Conservation (phyloP, 208 protist genomes). For the Entamoeba nuttalli region DNA sequence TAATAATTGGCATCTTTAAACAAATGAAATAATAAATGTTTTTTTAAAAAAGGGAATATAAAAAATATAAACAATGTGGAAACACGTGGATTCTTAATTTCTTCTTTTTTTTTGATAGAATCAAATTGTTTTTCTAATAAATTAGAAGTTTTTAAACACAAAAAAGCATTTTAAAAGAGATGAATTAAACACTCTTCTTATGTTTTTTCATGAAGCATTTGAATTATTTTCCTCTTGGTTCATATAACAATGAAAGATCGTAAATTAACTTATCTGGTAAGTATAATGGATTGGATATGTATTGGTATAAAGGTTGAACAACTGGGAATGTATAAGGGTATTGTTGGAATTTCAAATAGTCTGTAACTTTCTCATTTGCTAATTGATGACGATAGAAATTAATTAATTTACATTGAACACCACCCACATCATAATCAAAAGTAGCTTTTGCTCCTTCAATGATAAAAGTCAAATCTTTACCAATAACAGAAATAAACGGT, state of each 20-base stretch:
- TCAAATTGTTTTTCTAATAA: too few relatives aligned
- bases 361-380: neutral
- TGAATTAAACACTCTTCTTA: too few relatives aligned
- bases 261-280: neutral
- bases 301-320: neutral
- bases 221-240: neutral
- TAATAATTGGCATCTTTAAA: neutral
- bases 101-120: too few relatives aligned
- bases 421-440: neutral
- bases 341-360: neutral
- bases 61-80: too few relatives aligned
- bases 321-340: neutral
- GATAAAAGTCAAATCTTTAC: neutral
- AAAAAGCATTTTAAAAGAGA: too few relatives aligned
- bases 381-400: neutral
- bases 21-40: too few relatives aligned
- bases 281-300: neutral
- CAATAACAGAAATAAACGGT: neutral
- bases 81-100: too few relatives aligned
- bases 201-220: too few relatives aligned
- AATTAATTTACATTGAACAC: neutral
- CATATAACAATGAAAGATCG: neutral
- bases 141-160: too few relatives aligned
- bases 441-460: neutral
- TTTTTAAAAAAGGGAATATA: too few relatives aligned